Percentiles rank a stretch among this genome's conserved stretches.
phyloP scores from a whole-genome alignment of 2,329 filamentous ascomycete species.

The Chaetomium sp. region DNA sequence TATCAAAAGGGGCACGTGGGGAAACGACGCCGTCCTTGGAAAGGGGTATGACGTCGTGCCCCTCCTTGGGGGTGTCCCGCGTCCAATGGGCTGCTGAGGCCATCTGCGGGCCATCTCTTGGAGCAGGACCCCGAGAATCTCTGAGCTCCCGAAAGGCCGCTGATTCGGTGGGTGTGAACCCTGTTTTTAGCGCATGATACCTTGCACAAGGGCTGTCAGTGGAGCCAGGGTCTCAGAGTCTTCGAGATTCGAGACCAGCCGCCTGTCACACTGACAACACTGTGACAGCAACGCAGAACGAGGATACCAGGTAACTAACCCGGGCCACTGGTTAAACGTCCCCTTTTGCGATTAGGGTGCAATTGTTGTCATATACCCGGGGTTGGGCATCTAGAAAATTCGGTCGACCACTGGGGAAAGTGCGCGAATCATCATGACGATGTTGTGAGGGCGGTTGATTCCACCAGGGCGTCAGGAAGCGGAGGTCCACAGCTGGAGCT shows the following conservation, averaged over 20 bases:
- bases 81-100: constrained; percentile 27
- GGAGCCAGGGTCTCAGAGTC: constrained; percentile 16
- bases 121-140: constrained; percentile 36
- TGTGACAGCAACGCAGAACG: constrained; percentile 1
- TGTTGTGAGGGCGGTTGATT: not conserved
- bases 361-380: not conserved
- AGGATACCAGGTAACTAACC: not conserved
- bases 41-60: constrained; percentile 31
- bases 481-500: constrained; percentile 15
- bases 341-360: not conserved
- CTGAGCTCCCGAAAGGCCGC: constrained; percentile 28
- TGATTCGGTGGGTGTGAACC: constrained; percentile 33
- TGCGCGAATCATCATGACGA: not conserved
- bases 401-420: not conserved
- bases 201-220: constrained; percentile 15
- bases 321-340: not conserved
- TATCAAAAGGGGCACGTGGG: constrained; percentile 18
- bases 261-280: constrained; percentile 10
- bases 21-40: not conserved
- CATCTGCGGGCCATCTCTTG: constrained; percentile 34
- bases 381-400: not conserved
- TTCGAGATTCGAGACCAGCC: constrained; percentile 17
- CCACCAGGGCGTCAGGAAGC: not conserved
- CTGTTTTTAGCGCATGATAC: constrained; percentile 28
- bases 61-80: not conserved